Percentiles rank a stretch among this genome's conserved stretches.
Evolutionary conservation across 345 rosid genomes (phyloP).

Genomic region (Streptanthus diversifolius): DNA sequence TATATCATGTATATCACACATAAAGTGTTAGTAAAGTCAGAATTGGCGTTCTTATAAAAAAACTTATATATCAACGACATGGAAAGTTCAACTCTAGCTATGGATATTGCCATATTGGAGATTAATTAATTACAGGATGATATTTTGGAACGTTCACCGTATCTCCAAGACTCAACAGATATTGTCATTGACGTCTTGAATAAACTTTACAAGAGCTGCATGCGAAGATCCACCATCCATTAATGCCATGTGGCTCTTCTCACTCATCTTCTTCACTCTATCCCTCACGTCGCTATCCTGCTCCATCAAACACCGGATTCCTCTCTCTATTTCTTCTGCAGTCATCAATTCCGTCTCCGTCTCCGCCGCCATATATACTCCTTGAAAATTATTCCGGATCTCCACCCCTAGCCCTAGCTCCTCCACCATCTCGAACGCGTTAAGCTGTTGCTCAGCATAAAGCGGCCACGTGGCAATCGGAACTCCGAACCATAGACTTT

Average conservation of each 20-base stretch:
- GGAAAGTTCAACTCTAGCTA: not conserved
- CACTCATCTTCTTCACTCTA: slow-evolving; percentile 39
- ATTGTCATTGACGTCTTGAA: slow-evolving; percentile 16
- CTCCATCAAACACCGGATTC: slow-evolving; percentile 45
- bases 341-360: not conserved
- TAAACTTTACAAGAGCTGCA: slow-evolving; percentile 5
- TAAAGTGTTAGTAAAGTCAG: not conserved
- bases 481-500: slow-evolving; percentile 33
- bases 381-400: slow-evolving; percentile 34
- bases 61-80: not conserved
- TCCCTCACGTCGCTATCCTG: slow-evolving; percentile 16
- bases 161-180: not conserved
- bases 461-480: slow-evolving; percentile 32
- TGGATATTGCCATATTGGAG: not conserved
- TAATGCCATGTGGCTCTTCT: slow-evolving; percentile 30
- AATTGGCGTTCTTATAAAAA: not conserved
- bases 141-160: not conserved
- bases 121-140: not conserved
- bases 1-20: not conserved
- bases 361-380: not conserved
- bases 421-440: slow-evolving; percentile 44
- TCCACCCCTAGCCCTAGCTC: slow-evolving; percentile 48
- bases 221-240: slow-evolving; percentile 53
- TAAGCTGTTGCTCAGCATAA: slow-evolving; percentile 34
- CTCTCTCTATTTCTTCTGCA: slow-evolving; percentile 45